A percentile compares a stretch with the other conserved stretches of the same genome.
Conservation (phyloP, 2,329 filamentous ascomycete species). For the Leptographium radiaticola region DNA sequence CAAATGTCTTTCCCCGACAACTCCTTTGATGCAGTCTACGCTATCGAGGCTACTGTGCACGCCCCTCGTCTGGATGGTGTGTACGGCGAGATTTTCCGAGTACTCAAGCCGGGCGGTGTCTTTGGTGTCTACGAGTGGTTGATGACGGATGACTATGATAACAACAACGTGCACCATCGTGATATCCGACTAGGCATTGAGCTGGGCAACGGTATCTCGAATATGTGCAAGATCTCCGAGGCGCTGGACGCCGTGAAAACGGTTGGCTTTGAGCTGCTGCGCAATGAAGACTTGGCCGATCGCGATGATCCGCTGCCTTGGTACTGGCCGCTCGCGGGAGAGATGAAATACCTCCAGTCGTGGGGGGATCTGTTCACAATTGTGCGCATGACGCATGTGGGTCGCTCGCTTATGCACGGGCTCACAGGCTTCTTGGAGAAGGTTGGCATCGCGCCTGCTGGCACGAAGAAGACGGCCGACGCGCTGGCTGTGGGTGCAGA, state of each 20-base stretch:
- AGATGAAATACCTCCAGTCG: slow-evolving; percentile 72
- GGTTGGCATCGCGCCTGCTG: slow-evolving; percentile 60
- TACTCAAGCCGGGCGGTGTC: slow-evolving; percentile 87
- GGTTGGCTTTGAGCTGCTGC: slow-evolving; percentile 73
- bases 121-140: slow-evolving; percentile 99
- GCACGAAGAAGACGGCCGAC: slow-evolving; percentile 91
- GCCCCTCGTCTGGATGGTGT: slow-evolving; percentile 83
- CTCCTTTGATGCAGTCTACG: slow-evolving; percentile 88
- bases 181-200: slow-evolving; percentile 90
- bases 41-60: slow-evolving; percentile 94
- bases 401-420: slow-evolving; percentile 60
- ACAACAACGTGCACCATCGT: slow-evolving; percentile 73
- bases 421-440: slow-evolving; percentile 67
- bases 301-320: slow-evolving; percentile 66
- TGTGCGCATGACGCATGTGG: slow-evolving; percentile 77
- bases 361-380: slow-evolving; percentile 71
- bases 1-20: slow-evolving; percentile 94
- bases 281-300: slow-evolving; percentile 77
- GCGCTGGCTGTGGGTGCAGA: slow-evolving; percentile 72
- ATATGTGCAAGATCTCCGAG: slow-evolving; percentile 75
- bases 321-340: slow-evolving; percentile 86
- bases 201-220: slow-evolving; percentile 89
- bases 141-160: slow-evolving; percentile 94
- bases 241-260: slow-evolving; percentile 71
- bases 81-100: slow-evolving; percentile 88